phyloP scores from a whole-genome alignment of 2,329 filamentous ascomycete genomes.

The Stromatinia cepivora region DNA sequence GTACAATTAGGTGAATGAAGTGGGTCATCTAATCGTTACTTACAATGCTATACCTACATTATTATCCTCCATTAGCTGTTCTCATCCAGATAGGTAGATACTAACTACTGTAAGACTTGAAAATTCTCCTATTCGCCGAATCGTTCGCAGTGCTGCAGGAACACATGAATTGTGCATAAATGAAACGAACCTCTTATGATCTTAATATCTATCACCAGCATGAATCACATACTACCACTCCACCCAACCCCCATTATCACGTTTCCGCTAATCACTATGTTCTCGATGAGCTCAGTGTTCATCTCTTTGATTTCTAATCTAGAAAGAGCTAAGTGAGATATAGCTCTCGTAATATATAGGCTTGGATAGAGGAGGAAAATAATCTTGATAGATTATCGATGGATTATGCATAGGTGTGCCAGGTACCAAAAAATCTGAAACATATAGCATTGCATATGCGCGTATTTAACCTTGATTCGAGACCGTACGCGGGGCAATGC shows the following conservation, averaged over 20 bases:
- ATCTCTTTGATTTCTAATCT: neutral
- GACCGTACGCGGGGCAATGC: neutral
- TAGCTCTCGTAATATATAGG: neutral
- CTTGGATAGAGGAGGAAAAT: neutral
- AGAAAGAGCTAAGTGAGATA: neutral
- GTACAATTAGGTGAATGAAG: too few relatives aligned
- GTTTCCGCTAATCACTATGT: neutral
- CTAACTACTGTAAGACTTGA: neutral
- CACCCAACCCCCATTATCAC: too few relatives aligned
- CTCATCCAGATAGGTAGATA: too few relatives aligned
- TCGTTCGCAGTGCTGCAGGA: neutral
- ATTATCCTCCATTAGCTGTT: too few relatives aligned
- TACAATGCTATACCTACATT: too few relatives aligned
- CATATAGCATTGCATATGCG: neutral
- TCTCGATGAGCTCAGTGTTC: neutral
- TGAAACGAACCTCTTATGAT: neutral
- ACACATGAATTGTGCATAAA: neutral
- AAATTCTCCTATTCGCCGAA: neutral
- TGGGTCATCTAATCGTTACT: too few relatives aligned
- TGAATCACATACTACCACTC: neutral
- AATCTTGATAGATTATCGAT: neutral
- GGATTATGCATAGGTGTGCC: neutral
- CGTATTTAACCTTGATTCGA: neutral
- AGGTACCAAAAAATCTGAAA: neutral
- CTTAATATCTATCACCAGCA: slow-evolving; percentile 1